Percentiles rank a stretch among this genome's conserved stretches.
Conservation (phyloP, 371 early-diverging fungal species). For the Lichtheimia corymbifera region DNA sequence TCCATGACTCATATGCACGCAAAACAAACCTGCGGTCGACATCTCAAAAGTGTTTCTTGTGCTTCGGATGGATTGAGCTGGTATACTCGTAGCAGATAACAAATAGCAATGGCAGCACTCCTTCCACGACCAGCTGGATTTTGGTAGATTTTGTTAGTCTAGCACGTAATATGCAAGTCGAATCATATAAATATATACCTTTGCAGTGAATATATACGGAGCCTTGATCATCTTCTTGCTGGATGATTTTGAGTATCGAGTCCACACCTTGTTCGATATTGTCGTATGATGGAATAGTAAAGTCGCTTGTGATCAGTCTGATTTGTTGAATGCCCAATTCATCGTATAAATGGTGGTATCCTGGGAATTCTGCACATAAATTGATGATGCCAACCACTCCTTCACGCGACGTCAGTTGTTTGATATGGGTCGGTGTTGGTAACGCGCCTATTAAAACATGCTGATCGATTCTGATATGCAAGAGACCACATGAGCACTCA, state of each 20-base stretch:
- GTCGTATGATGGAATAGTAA: slow-evolving; percentile 34
- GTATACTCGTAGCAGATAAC: slow-evolving; percentile 41
- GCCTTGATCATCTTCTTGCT: slow-evolving; percentile 15
- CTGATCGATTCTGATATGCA: slow-evolving; percentile 31
- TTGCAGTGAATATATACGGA: slow-evolving; percentile 48
- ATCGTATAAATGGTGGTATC: slow-evolving; percentile 34
- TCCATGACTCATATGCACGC: no score
- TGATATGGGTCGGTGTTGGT: slow-evolving; percentile 45
- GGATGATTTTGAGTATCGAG: slow-evolving; percentile 13
- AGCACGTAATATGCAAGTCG: no score
- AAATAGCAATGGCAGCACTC: slow-evolving; percentile 44
- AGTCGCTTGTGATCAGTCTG: slow-evolving; percentile 41
- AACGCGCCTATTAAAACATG: slow-evolving; percentile 42
- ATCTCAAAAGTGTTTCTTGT: slow-evolving; percentile 28
- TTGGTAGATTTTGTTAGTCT: no score
- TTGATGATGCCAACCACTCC: slow-evolving; percentile 35
- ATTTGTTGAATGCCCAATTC: slow-evolving; percentile 35
- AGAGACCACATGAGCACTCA: background rate
- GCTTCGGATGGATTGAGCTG: slow-evolving; percentile 26
- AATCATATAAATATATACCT: slow-evolving; percentile 18
- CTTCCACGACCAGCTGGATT: slow-evolving; percentile 43
- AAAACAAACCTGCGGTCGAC: slow-evolving; percentile 36
- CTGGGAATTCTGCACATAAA: slow-evolving; percentile 49
- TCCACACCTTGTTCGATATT: slow-evolving; percentile 29
- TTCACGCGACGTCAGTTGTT: slow-evolving; percentile 25